phyloP scores from a whole-genome alignment of 805 yeast genomes.

The Naumovozyma baii region DNA sequence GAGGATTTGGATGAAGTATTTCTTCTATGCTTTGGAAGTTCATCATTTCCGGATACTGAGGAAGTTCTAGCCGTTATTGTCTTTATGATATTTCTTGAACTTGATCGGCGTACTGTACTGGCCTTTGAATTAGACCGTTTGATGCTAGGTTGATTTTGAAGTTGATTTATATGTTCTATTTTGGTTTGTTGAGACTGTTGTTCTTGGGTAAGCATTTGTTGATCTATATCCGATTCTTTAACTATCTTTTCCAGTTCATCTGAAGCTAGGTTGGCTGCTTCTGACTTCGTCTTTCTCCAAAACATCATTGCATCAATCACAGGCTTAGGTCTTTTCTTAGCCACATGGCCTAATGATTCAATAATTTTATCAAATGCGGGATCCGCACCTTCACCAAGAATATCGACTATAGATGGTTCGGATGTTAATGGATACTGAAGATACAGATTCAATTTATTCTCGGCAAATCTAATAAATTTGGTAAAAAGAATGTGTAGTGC shows the following conservation, averaged over 20 bases:
- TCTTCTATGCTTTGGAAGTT: conserved; percentile 36
- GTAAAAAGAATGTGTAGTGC: conserved; percentile 91
- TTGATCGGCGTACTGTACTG: not conserved
- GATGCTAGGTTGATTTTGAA: not conserved
- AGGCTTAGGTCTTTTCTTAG: conserved; percentile 83
- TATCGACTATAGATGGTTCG: conserved; percentile 72
- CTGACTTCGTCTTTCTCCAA: conserved; percentile 92
- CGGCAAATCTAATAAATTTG: conserved; percentile 90
- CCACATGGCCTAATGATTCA: conserved; percentile 80
- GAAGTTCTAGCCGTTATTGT: not conserved
- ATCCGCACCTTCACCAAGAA: conserved; percentile 79
- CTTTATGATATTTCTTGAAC: not conserved
- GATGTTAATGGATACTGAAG: conserved; percentile 47
- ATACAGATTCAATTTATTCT: conserved; percentile 70
- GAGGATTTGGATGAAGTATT: conserved; percentile 41
- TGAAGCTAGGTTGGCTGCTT: conserved; percentile 60
- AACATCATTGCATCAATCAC: conserved; percentile 97
- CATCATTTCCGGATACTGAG: not conserved
- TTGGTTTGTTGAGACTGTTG: not conserved
- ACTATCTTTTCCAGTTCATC: conserved; percentile 40
- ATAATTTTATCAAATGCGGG: conserved; percentile 78
- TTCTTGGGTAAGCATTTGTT: conserved; percentile 2
- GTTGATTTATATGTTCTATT: not conserved
- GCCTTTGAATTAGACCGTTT: not conserved
- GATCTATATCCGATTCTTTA: conserved; percentile 28